phyloP scores from a whole-genome alignment of 2,329 filamentous ascomycete species.

The Arthrobotrys sphaeroides region DNA sequence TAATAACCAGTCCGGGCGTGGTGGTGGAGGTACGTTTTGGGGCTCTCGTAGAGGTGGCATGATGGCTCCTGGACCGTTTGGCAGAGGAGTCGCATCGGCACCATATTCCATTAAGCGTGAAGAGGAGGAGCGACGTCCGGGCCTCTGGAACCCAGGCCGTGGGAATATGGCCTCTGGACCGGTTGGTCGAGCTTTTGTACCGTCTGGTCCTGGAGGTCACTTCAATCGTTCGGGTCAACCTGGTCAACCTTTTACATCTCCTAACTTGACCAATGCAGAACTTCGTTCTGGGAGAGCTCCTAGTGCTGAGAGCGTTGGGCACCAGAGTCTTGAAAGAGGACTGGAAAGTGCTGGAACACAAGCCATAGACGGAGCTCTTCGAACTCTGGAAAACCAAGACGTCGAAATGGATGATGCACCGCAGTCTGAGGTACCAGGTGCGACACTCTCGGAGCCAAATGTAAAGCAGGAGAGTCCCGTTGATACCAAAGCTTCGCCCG shows the following conservation, averaged over 20 bases:
- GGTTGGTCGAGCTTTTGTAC: constrained; percentile 17
- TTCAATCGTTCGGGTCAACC: constrained; percentile 27
- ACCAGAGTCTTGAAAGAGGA: constrained; percentile 2
- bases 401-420: constrained; percentile 48
- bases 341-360: not conserved
- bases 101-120: constrained; percentile 26
- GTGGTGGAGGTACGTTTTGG: constrained; percentile 25
- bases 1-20: constrained; percentile 8
- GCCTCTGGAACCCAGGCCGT: constrained; percentile 18
- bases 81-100: constrained; percentile 22
- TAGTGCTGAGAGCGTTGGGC: constrained; percentile 27
- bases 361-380: not conserved
- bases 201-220: constrained; percentile 26
- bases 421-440: not conserved
- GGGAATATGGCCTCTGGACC: constrained; percentile 8
- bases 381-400: constrained; percentile 4
- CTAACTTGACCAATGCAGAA: constrained; percentile 44
- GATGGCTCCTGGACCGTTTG: constrained; percentile 41
- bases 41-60: constrained; percentile 23
- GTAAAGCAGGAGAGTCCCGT: constrained; percentile 49
- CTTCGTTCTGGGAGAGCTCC: constrained; percentile 17
- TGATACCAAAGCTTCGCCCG: constrained; percentile 12
- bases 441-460: not conserved
- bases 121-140: constrained; percentile 31
- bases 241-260: constrained; percentile 36